These are phyloP conservation scores for Ophiostoma sp. DNA, from an alignment of 2,329 filamentous ascomycete genomes.

Conservation along the genomic window DNA sequence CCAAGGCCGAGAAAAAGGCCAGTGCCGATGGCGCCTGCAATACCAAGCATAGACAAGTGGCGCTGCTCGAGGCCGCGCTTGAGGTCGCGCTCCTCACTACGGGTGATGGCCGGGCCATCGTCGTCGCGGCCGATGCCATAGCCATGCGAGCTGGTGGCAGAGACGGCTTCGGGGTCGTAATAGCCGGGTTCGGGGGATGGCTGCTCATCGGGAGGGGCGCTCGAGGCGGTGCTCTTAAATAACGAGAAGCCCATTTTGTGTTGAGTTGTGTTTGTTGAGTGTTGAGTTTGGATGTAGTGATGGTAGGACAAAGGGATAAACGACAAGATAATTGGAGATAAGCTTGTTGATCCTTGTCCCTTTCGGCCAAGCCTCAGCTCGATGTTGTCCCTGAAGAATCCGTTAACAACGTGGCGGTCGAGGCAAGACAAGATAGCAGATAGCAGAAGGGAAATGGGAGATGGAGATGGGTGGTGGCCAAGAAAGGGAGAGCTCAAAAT, in stretches of 20 bases:
- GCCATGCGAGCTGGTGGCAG: not conserved
- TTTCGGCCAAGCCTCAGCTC: not conserved
- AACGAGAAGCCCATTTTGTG: not conserved
- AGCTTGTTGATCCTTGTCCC: not conserved
- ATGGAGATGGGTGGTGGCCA: too few relatives aligned
- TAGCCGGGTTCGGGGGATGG: not conserved
- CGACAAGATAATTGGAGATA: not conserved
- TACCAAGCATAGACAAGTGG: slow-evolving; percentile 44
- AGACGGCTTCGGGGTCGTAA: slow-evolving; percentile 10
- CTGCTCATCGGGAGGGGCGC: not conserved
- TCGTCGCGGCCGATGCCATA: slow-evolving; percentile 7
- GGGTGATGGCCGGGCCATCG: slow-evolving; percentile 20
- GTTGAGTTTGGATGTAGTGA: too few relatives aligned
- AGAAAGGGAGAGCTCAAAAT: too few relatives aligned
- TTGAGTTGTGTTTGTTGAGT: not conserved
- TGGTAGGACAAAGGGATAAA: not conserved
- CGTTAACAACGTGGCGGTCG: not conserved
- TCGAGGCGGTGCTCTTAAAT: not conserved
- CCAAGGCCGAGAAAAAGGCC: slow-evolving; percentile 68
- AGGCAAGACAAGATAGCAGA: not conserved
- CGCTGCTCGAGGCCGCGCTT: slow-evolving; percentile 37
- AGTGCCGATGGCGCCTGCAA: slow-evolving; percentile 57
- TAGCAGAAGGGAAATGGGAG: not conserved
- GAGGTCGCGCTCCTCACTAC: slow-evolving; percentile 22
- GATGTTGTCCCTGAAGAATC: not conserved